Conservation (phyloP, 352 stramenopile species). For the Phytopythium sindhum region DNA sequence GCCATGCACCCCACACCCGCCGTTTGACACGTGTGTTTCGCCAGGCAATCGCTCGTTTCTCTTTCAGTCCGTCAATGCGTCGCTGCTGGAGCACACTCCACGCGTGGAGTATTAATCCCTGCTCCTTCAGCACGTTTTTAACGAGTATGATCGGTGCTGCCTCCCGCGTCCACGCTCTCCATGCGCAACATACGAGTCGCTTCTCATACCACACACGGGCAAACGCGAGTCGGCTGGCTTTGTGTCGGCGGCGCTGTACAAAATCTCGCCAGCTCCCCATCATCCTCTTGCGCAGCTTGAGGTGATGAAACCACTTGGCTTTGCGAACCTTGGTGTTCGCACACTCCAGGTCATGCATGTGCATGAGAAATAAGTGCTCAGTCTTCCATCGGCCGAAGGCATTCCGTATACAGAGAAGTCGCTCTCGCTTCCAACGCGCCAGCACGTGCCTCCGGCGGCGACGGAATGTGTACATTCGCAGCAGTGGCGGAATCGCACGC, state of each 20-base stretch:
- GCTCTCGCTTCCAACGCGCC: constrained; percentile 9
- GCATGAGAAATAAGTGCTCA: constrained; percentile 6
- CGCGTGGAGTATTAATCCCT: constrained; percentile 2
- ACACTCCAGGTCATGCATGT: constrained; percentile 8
- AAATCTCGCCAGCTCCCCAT: constrained; percentile 13
- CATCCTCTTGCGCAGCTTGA: constrained; percentile 20
- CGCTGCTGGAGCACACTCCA: constrained; percentile 8
- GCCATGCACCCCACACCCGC: background rate
- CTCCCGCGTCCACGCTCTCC: constrained; percentile 7
- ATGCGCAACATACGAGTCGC: constrained; percentile 6
- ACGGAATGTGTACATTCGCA: constrained; percentile 8
- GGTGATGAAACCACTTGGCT: constrained; percentile 21
- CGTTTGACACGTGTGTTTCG: background rate
- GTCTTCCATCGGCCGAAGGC: constrained; percentile 11
- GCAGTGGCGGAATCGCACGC: constrained; percentile 3
- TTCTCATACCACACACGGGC: background rate
- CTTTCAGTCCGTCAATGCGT: constrained; percentile 6
- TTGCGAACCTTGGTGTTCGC: constrained; percentile 9
- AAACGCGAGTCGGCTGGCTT: background rate
- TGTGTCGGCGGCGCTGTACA: background rate
- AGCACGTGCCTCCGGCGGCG: constrained; percentile 10
- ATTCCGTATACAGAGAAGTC: constrained; percentile 3
- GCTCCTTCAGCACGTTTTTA: constrained; percentile 11
- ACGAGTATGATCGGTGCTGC: constrained; percentile 1
- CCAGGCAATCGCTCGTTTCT: constrained; percentile 10